A percentile compares a stretch with the other conserved stretches of the same genome.
These are phyloP conservation scores for Eremothecium cymbalariae DNA, from an alignment of 1,139 yeast genomes.

Conservation along the genomic window DNA sequence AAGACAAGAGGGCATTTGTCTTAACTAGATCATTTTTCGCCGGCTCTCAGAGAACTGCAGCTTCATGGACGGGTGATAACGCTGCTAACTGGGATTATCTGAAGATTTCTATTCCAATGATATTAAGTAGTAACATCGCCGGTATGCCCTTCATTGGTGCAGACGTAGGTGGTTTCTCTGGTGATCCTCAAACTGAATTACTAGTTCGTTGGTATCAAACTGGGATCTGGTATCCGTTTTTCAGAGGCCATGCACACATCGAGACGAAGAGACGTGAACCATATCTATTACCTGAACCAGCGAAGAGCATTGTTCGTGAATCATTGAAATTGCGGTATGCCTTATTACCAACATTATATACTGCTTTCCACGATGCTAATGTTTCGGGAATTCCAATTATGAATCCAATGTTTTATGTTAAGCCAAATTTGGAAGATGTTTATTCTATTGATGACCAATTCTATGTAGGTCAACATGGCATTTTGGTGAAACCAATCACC, in stretches of 20 bases:
- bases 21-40: conserved; percentile 80
- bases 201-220: conserved; percentile 92
- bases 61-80: conserved; percentile 98
- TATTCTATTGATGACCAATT: conserved; percentile 77
- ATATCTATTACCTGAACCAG: conserved; percentile 73
- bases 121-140: conserved; percentile 67
- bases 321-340: conserved; percentile 67
- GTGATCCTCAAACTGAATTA: conserved; percentile 74
- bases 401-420: conserved; percentile 65
- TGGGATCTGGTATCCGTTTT: conserved; percentile 93
- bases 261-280: conserved; percentile 92
- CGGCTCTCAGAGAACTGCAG: conserved; percentile 86
- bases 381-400: conserved; percentile 60
- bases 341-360: conserved; percentile 71
- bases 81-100: conserved; percentile 88
- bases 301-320: conserved; percentile 56
- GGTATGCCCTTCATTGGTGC: conserved; percentile 95
- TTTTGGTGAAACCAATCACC: conserved; percentile 77
- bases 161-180: conserved; percentile 95
- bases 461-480: conserved; percentile 62
- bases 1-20: conserved; percentile 70
- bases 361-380: conserved; percentile 64
- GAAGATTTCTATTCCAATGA: conserved; percentile 75
- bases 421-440: conserved; percentile 41
- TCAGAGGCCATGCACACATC: conserved; percentile 93